Conservation (phyloP, 129 eudicot species). For the Ambrosia artemisiifolia region DNA sequence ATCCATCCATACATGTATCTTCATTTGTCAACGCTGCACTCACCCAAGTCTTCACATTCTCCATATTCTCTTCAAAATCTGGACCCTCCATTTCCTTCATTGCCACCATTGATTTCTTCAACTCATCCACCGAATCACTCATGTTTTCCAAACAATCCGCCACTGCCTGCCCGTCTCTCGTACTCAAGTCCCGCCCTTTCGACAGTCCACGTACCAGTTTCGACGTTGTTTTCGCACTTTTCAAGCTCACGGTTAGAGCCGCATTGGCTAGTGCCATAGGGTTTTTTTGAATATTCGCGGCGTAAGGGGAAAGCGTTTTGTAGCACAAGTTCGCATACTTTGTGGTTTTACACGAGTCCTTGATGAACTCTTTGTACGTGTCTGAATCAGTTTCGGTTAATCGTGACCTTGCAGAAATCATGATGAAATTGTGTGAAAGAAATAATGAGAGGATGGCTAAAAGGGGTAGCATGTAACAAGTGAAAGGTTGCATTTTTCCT, state of each 20-base stretch:
- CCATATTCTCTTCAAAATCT: slow-evolving; percentile 37
- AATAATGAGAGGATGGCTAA: slow-evolving; percentile 6
- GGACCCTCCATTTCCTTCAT: slow-evolving; percentile 40
- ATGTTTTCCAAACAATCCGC: slow-evolving; percentile 38
- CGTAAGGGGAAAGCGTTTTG: slow-evolving; percentile 34
- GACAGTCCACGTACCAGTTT: slow-evolving; percentile 20
- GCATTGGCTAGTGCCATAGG: slow-evolving; percentile 27
- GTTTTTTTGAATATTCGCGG: slow-evolving; percentile 23
- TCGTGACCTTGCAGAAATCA: slow-evolving; percentile 11
- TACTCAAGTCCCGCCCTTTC: slow-evolving; percentile 32
- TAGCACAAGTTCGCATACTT: slow-evolving; percentile 29
- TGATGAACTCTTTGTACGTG: slow-evolving; percentile 22
- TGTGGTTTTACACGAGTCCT: slow-evolving; percentile 36
- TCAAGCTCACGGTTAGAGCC: slow-evolving; percentile 25
- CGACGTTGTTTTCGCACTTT: slow-evolving; percentile 25
- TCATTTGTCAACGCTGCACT: slow-evolving; percentile 57
- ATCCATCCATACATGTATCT: slow-evolving; percentile 55
- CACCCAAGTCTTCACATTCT: slow-evolving; percentile 52
- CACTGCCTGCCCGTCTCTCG: slow-evolving; percentile 33
- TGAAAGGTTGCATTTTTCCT: slow-evolving; percentile 35
- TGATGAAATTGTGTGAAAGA: not conserved
- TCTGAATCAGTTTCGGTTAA: not conserved
- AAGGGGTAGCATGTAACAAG: slow-evolving; percentile 21
- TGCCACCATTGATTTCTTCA: slow-evolving; percentile 37
- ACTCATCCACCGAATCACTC: slow-evolving; percentile 38